These are phyloP conservation scores for Alloteropsis semialata DNA, from an alignment of 176 grass and related monocot genomes.

Conservation along the genomic window DNA sequence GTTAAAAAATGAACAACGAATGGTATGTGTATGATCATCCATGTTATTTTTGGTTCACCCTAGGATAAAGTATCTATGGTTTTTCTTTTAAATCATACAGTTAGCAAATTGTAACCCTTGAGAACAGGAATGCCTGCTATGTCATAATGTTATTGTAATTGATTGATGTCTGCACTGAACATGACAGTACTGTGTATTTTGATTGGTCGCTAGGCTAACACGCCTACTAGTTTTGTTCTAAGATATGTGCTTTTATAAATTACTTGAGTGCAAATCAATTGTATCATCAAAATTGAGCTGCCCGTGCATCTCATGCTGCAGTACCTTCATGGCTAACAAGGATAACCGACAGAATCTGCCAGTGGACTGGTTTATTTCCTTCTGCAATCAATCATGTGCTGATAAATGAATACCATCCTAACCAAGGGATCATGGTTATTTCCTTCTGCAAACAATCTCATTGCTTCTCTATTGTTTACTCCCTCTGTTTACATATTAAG, in stretches of 20 bases:
- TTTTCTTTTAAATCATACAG: neutral
- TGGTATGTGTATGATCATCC: neutral
- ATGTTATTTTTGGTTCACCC: neutral
- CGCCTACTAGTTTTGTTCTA: neutral
- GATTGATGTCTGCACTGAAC: neutral
- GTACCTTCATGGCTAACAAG: slow-evolving; percentile 85
- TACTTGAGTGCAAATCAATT: neutral
- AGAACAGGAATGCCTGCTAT: neutral
- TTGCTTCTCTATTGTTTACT: neutral
- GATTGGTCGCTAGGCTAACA: neutral
- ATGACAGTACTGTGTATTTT: neutral
- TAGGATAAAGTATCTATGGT: neutral
- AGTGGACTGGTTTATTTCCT: slow-evolving; percentile 76
- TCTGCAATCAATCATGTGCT: slow-evolving; percentile 88
- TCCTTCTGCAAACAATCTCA: slow-evolving; percentile 21
- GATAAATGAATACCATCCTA: slow-evolving; percentile 83
- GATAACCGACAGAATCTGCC: slow-evolving; percentile 69
- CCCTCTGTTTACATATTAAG: neutral
- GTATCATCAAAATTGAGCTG: slow-evolving; percentile 10
- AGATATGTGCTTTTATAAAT: neutral
- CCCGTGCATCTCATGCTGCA: slow-evolving; percentile 40
- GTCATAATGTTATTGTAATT: neutral
- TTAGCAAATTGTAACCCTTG: neutral
- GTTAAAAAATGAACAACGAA: neutral
- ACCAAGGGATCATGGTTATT: slow-evolving; percentile 99